Conservation (phyloP, 352 stramenopile species). For the Halophytophthora batemanensis region DNA sequence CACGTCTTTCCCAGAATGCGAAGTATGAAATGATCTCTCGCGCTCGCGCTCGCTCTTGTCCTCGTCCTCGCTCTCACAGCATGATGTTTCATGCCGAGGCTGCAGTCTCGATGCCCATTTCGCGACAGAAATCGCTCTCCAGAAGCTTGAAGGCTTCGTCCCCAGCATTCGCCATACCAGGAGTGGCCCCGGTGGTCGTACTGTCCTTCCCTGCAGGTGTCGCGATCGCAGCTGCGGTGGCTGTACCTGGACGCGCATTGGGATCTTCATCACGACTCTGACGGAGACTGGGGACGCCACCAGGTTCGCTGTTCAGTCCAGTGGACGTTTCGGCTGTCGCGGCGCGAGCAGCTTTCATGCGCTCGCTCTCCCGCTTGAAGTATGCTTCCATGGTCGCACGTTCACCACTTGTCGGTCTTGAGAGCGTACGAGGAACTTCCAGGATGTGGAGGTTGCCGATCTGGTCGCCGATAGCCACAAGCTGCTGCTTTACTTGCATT, state of each 20-base stretch:
- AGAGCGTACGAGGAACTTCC: slow-evolving; percentile 88
- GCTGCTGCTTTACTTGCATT: slow-evolving; percentile 83
- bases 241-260: no score
- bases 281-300: slow-evolving; percentile 17
- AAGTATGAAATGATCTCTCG: no score
- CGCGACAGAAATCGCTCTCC: slow-evolving; percentile 72
- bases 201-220: slow-evolving; percentile 6
- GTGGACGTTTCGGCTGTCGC: slow-evolving; percentile 7
- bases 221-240: not conserved
- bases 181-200: slow-evolving; percentile 1
- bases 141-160: slow-evolving; percentile 79
- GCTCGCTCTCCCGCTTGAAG: slow-evolving; percentile 88
- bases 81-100: slow-evolving; percentile 22
- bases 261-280: slow-evolving; percentile 24
- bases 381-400: slow-evolving; percentile 80
- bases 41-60: no score
- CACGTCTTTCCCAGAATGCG: no score
- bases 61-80: no score
- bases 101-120: slow-evolving; percentile 54
- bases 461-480: slow-evolving; percentile 89
- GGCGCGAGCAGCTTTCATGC: slow-evolving; percentile 42
- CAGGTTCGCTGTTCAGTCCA: slow-evolving; percentile 8
- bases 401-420: slow-evolving; percentile 80
- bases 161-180: slow-evolving; percentile 18
- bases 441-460: slow-evolving; percentile 92